phyloP scores from a whole-genome alignment of 371 early-diverging fungal genomes.

The Rhizopus delemar region DNA sequence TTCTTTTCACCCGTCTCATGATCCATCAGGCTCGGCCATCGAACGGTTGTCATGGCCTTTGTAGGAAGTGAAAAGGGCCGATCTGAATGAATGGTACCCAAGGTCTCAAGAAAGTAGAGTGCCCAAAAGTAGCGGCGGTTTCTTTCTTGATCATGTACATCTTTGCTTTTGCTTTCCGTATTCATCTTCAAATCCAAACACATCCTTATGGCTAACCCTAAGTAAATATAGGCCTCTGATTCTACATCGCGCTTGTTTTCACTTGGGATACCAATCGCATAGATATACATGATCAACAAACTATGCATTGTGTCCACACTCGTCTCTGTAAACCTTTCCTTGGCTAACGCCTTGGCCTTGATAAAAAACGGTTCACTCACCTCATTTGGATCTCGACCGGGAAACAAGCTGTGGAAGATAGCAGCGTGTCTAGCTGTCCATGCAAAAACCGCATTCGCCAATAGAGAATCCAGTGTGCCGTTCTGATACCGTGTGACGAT shows the following conservation, averaged over 20 bases:
- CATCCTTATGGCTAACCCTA: conserved; percentile 54
- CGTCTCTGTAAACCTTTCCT: conserved; percentile 37
- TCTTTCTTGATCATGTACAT: conserved; percentile 24
- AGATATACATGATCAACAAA: conserved; percentile 50
- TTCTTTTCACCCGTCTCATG: conserved; percentile 29
- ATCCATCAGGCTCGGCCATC: conserved; percentile 27
- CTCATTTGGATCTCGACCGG: conserved; percentile 46
- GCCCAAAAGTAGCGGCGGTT: conserved; percentile 42
- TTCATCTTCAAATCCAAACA: conserved; percentile 44
- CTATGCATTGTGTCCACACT: conserved; percentile 46
- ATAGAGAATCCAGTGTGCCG: conserved; percentile 31
- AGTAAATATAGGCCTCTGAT: conserved; percentile 50
- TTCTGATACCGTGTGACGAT: conserved; percentile 18
- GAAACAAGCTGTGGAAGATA: conserved; percentile 45
- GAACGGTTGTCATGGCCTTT: conserved; percentile 28
- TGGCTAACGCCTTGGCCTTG: conserved; percentile 36
- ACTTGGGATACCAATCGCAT: conserved; percentile 45
- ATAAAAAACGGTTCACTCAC: conserved; percentile 45
- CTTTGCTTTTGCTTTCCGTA: conserved; percentile 22
- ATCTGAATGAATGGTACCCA: conserved; percentile 47
- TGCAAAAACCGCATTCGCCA: conserved; percentile 43
- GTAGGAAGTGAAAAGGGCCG: conserved; percentile 42
- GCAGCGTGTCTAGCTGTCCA: conserved; percentile 56
- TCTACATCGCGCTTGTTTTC: conserved; percentile 28
- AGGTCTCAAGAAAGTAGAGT: conserved; percentile 44